phyloP scores from a whole-genome alignment of 1,284 basidiomycete species.

The Ustilago lituana region DNA sequence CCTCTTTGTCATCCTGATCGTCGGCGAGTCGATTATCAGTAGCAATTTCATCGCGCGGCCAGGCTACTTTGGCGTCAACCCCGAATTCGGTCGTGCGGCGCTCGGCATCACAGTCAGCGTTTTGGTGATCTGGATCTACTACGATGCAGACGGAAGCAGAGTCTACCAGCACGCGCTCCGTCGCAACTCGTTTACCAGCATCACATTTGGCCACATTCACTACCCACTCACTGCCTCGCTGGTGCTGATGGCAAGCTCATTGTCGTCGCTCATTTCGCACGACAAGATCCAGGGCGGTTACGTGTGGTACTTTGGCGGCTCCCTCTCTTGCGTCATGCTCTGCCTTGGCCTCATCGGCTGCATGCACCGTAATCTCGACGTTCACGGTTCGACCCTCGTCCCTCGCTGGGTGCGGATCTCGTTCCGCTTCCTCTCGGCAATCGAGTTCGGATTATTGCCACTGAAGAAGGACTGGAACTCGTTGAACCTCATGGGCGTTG shows the following conservation, averaged over 20 bases:
- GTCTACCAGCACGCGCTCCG: slow-evolving; percentile 65
- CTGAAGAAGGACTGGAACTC: slow-evolving; percentile 50
- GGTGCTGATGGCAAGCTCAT: slow-evolving; percentile 51
- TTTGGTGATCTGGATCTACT: slow-evolving; percentile 63
- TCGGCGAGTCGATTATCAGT: slow-evolving; percentile 58
- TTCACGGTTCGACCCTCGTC: slow-evolving; percentile 41
- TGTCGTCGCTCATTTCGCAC: slow-evolving; percentile 44
- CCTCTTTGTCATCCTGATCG: slow-evolving; percentile 61
- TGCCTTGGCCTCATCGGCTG: slow-evolving; percentile 57
- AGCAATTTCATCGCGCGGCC: slow-evolving; percentile 37
- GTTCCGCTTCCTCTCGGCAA: slow-evolving; percentile 43
- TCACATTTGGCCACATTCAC: slow-evolving; percentile 63
- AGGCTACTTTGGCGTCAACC: slow-evolving; percentile 36
- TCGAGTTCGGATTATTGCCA: slow-evolving; percentile 52
- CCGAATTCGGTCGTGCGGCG: slow-evolving; percentile 53
- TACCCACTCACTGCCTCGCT: slow-evolving; percentile 62
- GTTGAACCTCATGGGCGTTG: slow-evolving; percentile 45
- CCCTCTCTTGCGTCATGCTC: slow-evolving; percentile 34
- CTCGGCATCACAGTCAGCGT: slow-evolving; percentile 60
- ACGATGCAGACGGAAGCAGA: slow-evolving; percentile 57
- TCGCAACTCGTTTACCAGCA: slow-evolving; percentile 59
- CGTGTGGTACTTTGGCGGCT: slow-evolving; percentile 61
- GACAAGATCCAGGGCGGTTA: slow-evolving; percentile 36
- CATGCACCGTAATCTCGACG: slow-evolving; percentile 60
- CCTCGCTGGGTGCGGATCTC: slow-evolving; percentile 53